Evolutionary conservation across 306 rosid species (phyloP), one percentile per base, ranked within the genome.

Genomic region (Betula pendula): DNA sequence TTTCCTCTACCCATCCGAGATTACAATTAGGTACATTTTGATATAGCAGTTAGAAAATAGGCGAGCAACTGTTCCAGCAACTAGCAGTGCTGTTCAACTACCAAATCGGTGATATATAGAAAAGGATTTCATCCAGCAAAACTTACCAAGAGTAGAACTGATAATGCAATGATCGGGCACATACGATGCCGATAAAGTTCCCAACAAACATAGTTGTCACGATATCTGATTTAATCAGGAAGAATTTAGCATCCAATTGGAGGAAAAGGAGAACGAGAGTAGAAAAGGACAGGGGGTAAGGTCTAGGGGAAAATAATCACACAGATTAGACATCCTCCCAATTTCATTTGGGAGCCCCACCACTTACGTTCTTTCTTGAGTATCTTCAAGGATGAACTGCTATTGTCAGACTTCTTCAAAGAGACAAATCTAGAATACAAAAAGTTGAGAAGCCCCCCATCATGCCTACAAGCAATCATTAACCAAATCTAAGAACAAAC

Each of bases 121-220:
- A 45, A 75, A 66, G 56, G 65, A 71, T 65, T 31, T 67, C 42
- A 19, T 70, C 70, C 79, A 83, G 83, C 29, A 75, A 51, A 53
- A 80, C 96, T 87, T 86, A 96, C 99, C 99, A 96, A 6, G 91
- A 89, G 86, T 91, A 91, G 83, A 96, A 96, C 81, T 96, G 99
- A 89, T 96, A 96, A 77, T 92, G 98, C 88, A 96, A 81, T 0
- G 98, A 91, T 71, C 98, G 90, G 38, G 99, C 99, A 76, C 98
- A 96, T 55, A 91, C 8, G 79, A 92, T 86, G 72, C 99, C 98
- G 14, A 96, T 86, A 96, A 96, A 92, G 82, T 96, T 96, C 77
- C 98, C 97, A 25, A 91, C 87, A 55, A 92, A 88, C 97, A 96
- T 89, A 25, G 94, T 89, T 14, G 98, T 92, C 81, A 91, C 93